Evolutionary conservation across 2,329 filamentous ascomycete genomes (phyloP), one percentile per base, ranked within the genome.

Genomic region (Lecanicillium sp.): DNA sequence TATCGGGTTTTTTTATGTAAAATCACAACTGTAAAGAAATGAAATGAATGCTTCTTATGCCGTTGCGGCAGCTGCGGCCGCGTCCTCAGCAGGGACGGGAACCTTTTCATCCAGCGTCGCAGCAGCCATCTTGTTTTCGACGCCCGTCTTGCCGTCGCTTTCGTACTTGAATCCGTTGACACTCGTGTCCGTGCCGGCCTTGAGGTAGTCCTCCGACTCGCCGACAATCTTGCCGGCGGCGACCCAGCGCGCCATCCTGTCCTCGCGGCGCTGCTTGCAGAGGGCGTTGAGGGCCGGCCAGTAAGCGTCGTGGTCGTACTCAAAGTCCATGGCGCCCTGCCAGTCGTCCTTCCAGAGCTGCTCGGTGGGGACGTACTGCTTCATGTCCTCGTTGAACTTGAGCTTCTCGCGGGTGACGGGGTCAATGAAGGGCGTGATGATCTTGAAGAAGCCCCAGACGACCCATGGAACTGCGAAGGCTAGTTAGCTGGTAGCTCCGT

Each of bases 381-480:
- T 77, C 72, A 95, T 83, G 62, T 94, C 86, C 66, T 95, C 90
- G 73, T 97, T 96, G 77, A 95, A 96, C 72, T 93, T 94, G 71
- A 98, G 83, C 75, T 98, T 98, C 61, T 93, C 83, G 50, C 87
- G 83, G 9, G 93, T 98, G 59, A 90, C 72, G 7, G 93, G 93
- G 67, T 98, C 93, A 69, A 98, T 95, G 69, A 98, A 96, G 32
- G 91, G 90, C 4, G 83, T 90, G 68, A 98, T 90, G 59, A 96
- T 73, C 69, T 95, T 96, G 77, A 97, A 95, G 77, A 98, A 98
- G 43, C 87, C 87, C 66, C 81, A 84, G 52, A 97, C 87, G 54
- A 95, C 78, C 82, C 88, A 96, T 1, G 91, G 91, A 41, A 95
- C 87, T 91, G 54, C 41, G 49, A 29, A 19, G n/a, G n/a, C n/a